phyloP scores from a whole-genome alignment of 352 stramenopile species.

The Globisporangium spinosum region DNA sequence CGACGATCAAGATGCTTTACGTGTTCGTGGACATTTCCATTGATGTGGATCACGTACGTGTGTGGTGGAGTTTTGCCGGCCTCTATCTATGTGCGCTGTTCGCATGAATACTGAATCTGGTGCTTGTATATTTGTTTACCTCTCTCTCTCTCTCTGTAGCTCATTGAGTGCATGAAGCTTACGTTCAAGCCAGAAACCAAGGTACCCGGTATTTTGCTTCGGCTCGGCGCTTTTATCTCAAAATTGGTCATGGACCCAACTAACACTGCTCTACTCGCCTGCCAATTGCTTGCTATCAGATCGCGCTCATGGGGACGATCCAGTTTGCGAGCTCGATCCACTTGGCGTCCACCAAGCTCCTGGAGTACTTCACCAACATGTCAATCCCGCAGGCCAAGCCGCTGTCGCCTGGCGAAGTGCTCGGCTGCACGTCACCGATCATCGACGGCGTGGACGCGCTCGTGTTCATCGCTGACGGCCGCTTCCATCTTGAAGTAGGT shows the following conservation, averaged over 20 bases:
- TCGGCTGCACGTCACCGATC: constrained; percentile 97
- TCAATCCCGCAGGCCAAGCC: constrained; percentile 95
- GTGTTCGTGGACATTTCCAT: constrained; percentile 99
- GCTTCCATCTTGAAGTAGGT: constrained; percentile 97
- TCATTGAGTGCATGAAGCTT: constrained; percentile 94
- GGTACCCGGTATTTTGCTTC: constrained; percentile 23
- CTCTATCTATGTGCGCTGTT: not conserved
- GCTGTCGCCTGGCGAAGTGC: constrained; percentile 96
- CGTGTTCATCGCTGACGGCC: constrained; percentile 98
- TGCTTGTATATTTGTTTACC: not conserved
- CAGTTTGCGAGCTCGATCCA: constrained; percentile 94
- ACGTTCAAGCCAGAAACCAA: constrained; percentile 80
- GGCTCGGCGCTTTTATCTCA: not conserved
- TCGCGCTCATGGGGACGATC: constrained; percentile 94
- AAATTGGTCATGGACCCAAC: not conserved
- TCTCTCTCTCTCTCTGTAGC: constrained; percentile 25
- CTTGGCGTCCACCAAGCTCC: constrained; percentile 64
- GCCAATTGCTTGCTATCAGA: constrained; percentile 25
- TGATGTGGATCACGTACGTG: constrained; percentile 91
- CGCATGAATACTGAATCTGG: not conserved
- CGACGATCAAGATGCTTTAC: constrained; percentile 96
- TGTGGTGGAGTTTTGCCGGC: not conserved
- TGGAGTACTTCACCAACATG: constrained; percentile 79
- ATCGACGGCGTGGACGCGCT: constrained; percentile 91
- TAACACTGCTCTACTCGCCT: not conserved